Evolutionary conservation across 139 green algal species (phyloP).

Genomic region (Chlorella sp.): DNA sequence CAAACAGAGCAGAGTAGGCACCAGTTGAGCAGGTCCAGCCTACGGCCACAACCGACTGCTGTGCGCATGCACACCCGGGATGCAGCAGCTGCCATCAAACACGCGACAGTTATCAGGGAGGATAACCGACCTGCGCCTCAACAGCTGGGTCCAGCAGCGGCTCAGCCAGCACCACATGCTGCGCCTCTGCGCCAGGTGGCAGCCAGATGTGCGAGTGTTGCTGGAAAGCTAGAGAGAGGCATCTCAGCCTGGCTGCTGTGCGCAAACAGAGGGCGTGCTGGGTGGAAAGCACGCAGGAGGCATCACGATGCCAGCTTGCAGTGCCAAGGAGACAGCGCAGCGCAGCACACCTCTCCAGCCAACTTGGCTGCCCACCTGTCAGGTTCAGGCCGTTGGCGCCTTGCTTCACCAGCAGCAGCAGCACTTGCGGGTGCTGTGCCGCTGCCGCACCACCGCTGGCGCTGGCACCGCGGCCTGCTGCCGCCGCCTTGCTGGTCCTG

Average conservation of each 20-base stretch:
- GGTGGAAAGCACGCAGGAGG: too few species aligned
- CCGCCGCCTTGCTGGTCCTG: slow-evolving; percentile 12
- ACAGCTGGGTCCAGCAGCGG: slow-evolving; percentile 63
- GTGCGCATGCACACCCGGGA: too few species aligned
- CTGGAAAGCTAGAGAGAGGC: too few species aligned
- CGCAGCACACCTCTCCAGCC: neutral
- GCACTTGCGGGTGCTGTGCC: slow-evolving; percentile 44
- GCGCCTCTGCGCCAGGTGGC: slow-evolving; percentile 58
- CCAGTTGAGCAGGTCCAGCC: too few species aligned
- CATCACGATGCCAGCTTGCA: too few species aligned
- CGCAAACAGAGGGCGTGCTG: too few species aligned
- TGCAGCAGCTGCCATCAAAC: too few species aligned
- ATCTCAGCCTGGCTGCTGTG: too few species aligned
- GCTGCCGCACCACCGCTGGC: neutral
- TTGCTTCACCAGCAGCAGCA: slow-evolving; percentile 81
- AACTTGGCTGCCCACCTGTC: slow-evolving; percentile 16
- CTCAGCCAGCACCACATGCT: slow-evolving; percentile 89
- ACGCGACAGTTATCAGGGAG: too few species aligned
- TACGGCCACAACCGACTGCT: too few species aligned
- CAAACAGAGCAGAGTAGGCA: too few species aligned
- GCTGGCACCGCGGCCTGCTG: neutral
- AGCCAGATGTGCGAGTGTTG: too few species aligned
- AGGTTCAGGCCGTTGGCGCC: slow-evolving; percentile 83
- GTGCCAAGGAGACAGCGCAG: neutral
- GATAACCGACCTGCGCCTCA: slow-evolving; percentile 35